phyloP scores from a whole-genome alignment of 2,329 filamentous ascomycete species.

The Coleophoma crateriformis region DNA sequence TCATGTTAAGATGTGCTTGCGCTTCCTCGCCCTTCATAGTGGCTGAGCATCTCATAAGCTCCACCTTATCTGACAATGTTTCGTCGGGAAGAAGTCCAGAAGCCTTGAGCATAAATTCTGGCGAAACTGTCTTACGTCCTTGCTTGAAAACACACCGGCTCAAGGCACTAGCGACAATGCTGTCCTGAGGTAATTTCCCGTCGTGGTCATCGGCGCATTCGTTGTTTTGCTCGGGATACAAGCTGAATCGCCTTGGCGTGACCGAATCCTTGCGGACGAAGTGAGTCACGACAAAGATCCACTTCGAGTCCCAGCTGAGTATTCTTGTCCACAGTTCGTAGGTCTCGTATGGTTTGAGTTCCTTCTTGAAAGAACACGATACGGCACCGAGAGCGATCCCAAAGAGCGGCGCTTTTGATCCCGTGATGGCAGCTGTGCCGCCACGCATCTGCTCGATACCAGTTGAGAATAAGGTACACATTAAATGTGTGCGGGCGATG shows the following conservation, averaged over 20 bases:
- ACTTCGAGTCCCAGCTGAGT: slow-evolving; percentile 51
- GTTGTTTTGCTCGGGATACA: slow-evolving; percentile 26
- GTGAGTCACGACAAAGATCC: slow-evolving; percentile 48
- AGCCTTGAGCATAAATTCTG: slow-evolving; percentile 54
- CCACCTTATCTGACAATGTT: background rate
- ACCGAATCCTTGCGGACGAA: slow-evolving; percentile 39
- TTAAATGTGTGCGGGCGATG: slow-evolving; percentile 58
- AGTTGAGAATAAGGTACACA: slow-evolving; percentile 40
- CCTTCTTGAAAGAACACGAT: slow-evolving; percentile 45
- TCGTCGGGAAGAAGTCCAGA: slow-evolving; percentile 53
- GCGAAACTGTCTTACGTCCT: slow-evolving; percentile 58
- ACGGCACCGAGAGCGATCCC: slow-evolving; percentile 45
- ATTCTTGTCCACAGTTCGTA: slow-evolving; percentile 47
- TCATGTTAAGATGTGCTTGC: background rate
- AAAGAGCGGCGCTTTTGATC: slow-evolving; percentile 23
- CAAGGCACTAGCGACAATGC: slow-evolving; percentile 38
- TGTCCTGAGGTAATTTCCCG: slow-evolving; percentile 4
- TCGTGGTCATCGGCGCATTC: background rate
- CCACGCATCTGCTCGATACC: slow-evolving; percentile 28
- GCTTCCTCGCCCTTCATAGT: background rate
- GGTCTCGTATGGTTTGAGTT: slow-evolving; percentile 45
- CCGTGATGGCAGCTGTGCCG: slow-evolving; percentile 24
- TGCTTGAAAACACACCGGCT: slow-evolving; percentile 57
- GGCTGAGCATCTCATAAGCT: background rate
- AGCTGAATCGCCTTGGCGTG: slow-evolving; percentile 23